These are phyloP conservation scores for Blastomyces gilchristii DNA, from an alignment of 2,329 filamentous ascomycete species.

Conservation along the genomic window DNA sequence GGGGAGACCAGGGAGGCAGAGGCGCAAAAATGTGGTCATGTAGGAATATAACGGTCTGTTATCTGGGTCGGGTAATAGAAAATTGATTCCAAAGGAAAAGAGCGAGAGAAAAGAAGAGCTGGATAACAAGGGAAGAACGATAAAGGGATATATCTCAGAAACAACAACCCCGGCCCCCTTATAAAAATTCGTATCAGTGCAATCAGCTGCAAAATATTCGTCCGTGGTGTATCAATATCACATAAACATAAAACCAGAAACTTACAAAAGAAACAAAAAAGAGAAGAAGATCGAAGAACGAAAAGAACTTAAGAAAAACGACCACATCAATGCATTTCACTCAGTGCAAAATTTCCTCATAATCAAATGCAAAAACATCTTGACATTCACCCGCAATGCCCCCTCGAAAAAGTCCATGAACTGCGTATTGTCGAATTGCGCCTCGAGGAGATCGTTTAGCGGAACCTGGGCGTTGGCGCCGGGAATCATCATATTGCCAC, in stretches of 20 bases:
- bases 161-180: not conserved
- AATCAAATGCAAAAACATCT: conserved; percentile 87
- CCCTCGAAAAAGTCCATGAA: conserved; percentile 92
- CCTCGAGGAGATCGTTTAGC: conserved; percentile 87
- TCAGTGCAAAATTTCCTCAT: conserved; percentile 93
- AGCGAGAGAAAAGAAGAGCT: not conserved
- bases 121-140: not conserved
- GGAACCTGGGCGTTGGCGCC: conserved; percentile 81
- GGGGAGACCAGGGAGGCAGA: not conserved
- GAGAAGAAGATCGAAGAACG: not conserved
- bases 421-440: conserved; percentile 93
- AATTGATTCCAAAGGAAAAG: not conserved
- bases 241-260: not conserved
- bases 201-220: not conserved
- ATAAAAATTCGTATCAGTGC: not conserved
- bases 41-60: not conserved
- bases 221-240: not conserved
- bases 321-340: conserved; percentile 5
- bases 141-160: not conserved
- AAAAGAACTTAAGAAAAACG: not conserved
- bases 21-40: not conserved
- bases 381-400: conserved; percentile 83
- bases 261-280: not conserved
- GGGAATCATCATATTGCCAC: conserved; percentile 89
- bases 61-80: not conserved